Percentiles rank a stretch among this genome's conserved stretches.
Evolutionary conservation across 495 filamentous ascomycete genomes (phyloP).

Genomic region (Aspergillus cavernicola): DNA sequence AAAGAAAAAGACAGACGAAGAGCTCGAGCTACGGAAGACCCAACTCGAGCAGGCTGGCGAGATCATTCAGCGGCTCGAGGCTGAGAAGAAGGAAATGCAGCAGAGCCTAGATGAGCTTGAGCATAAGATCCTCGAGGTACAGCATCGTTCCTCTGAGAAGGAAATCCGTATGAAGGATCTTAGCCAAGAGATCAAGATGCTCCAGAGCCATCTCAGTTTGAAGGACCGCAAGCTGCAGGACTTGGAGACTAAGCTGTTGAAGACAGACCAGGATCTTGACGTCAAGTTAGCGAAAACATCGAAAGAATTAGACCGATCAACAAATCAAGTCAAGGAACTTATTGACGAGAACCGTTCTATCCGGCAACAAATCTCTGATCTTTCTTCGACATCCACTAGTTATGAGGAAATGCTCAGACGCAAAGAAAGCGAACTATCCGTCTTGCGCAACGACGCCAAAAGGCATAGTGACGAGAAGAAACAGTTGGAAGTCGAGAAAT

Average conservation of each 20-base stretch:
- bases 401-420: constrained; percentile 90
- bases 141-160: constrained; percentile 62
- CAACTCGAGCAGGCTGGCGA: constrained; percentile 89
- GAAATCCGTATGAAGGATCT: constrained; percentile 69
- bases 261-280: constrained; percentile 85
- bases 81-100: constrained; percentile 73
- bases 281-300: constrained; percentile 75
- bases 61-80: constrained; percentile 78
- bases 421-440: constrained; percentile 88
- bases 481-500: constrained; percentile 70
- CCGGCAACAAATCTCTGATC: constrained; percentile 77
- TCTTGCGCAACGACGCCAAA: constrained; percentile 79
- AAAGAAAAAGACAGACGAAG: constrained; percentile 84
- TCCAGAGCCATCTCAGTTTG: constrained; percentile 82
- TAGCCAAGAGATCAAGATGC: constrained; percentile 79
- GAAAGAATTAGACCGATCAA: constrained; percentile 74
- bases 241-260: constrained; percentile 76
- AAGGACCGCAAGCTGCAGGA: constrained; percentile 91
- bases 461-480: constrained; percentile 74
- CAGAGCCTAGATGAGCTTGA: constrained; percentile 66
- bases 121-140: constrained; percentile 59
- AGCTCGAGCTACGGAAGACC: constrained; percentile 70
- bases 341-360: constrained; percentile 78
- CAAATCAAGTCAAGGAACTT: constrained; percentile 69
- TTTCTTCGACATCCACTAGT: constrained; percentile 86